Conservation (phyloP, 495 filamentous ascomycete species). For the Penicillium lividum region DNA sequence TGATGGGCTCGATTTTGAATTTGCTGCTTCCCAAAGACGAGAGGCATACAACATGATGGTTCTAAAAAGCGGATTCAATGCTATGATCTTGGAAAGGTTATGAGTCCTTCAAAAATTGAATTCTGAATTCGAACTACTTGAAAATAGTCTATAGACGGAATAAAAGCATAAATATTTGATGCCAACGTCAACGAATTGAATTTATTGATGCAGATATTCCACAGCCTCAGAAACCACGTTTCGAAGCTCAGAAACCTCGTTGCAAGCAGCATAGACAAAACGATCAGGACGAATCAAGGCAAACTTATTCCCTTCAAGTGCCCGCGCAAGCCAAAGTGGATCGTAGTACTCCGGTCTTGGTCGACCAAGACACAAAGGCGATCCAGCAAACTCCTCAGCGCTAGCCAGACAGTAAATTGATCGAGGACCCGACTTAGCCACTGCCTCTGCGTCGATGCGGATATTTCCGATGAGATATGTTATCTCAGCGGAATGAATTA, state of each 20-base stretch:
- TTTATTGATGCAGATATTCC: background rate
- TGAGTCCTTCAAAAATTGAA: background rate
- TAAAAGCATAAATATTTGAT: background rate
- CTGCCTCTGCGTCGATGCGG: background rate
- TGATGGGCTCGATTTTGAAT: background rate
- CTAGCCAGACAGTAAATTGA: slow-evolving; percentile 22
- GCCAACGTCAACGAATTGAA: background rate
- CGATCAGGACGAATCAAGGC: background rate
- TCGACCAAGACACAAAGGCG: slow-evolving; percentile 24
- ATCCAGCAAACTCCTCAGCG: slow-evolving; percentile 23
- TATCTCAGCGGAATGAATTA: slow-evolving; percentile 6
- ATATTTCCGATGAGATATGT: background rate
- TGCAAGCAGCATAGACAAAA: background rate
- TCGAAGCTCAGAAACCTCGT: background rate
- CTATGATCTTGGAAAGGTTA: background rate
- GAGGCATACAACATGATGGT: background rate
- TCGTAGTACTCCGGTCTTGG: slow-evolving; percentile 26
- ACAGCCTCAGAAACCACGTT: background rate
- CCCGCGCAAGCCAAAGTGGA: slow-evolving; percentile 7
- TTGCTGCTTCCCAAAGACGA: background rate
- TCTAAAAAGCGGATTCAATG: background rate
- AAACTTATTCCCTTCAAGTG: background rate
- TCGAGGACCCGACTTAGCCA: too few species aligned
- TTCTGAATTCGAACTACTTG: background rate
- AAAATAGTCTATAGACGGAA: too few species aligned